Evolutionary conservation across 495 filamentous ascomycete genomes (phyloP).

Genomic region (Tetracladium marchalianum): DNA sequence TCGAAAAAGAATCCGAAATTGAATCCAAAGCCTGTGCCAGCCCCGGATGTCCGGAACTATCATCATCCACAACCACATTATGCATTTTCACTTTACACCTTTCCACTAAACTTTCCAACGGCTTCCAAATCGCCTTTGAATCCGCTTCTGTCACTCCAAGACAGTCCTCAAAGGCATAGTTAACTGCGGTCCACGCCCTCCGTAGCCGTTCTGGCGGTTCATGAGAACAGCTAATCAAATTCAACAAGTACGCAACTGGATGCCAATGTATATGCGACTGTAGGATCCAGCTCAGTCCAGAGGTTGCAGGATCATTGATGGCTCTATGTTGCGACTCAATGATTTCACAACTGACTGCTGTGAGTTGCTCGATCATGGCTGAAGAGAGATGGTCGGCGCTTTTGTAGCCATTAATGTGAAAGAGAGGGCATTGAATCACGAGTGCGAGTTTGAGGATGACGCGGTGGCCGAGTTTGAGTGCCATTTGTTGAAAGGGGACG

Average conservation of each 20-base stretch:
- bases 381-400: background rate
- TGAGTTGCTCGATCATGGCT: background rate
- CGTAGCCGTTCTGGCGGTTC: too few species aligned
- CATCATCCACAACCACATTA: too few species aligned
- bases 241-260: background rate
- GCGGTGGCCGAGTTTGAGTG: background rate
- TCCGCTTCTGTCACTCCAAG: too few species aligned
- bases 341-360: background rate
- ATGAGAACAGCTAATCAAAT: background rate
- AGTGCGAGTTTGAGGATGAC: background rate
- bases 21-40: too few species aligned
- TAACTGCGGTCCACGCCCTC: too few species aligned
- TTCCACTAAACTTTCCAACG: too few species aligned
- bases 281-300: background rate
- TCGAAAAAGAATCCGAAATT: too few species aligned
- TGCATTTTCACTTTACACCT: too few species aligned
- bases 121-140: too few species aligned
- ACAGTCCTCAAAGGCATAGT: too few species aligned
- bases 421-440: background rate
- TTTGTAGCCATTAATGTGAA: background rate
- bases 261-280: constrained; percentile 1
- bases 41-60: too few species aligned
- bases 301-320: background rate
- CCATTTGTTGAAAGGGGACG: background rate
- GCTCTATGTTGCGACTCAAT: background rate